Evolutionary conservation across 257 asterid species (phyloP).

Genomic region (Lycium ferocissimum): DNA sequence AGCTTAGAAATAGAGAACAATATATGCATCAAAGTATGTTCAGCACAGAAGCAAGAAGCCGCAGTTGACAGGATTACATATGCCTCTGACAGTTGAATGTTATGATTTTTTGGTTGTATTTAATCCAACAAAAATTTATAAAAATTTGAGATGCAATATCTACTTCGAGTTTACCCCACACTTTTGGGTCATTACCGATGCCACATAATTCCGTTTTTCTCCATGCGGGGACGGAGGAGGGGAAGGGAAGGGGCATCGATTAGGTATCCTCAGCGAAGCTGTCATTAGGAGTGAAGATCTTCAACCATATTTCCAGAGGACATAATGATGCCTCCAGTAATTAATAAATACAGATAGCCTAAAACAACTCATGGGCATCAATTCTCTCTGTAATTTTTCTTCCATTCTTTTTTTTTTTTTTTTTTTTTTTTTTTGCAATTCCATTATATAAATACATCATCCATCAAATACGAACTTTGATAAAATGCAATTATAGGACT

Average conservation of each 20-base stretch:
- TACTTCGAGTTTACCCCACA: background rate
- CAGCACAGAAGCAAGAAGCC: background rate
- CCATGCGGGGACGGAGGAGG: background rate
- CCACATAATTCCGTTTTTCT: background rate
- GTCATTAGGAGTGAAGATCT: background rate
- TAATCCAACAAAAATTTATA: background rate
- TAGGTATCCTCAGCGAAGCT: background rate
- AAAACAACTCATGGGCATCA: slow-evolving; percentile 7
- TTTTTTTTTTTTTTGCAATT: background rate
- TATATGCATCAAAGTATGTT: background rate
- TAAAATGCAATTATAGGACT: slow-evolving; percentile 3
- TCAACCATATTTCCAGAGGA: slow-evolving; percentile 15
- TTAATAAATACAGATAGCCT: background rate
- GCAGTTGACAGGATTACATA: background rate
- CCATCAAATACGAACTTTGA: background rate
- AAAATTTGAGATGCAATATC: background rate
- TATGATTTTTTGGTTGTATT: background rate
- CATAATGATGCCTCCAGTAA: background rate
- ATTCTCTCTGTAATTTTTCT: background rate
- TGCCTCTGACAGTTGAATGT: background rate
- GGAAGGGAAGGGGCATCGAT: slow-evolving; percentile 6
- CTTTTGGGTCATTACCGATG: background rate
- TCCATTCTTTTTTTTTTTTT: background rate
- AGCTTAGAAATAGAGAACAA: background rate
- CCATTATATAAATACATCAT: background rate